Conservation (phyloP, 202 grass and related monocot genomes). For the Zizania palustris region DNA sequence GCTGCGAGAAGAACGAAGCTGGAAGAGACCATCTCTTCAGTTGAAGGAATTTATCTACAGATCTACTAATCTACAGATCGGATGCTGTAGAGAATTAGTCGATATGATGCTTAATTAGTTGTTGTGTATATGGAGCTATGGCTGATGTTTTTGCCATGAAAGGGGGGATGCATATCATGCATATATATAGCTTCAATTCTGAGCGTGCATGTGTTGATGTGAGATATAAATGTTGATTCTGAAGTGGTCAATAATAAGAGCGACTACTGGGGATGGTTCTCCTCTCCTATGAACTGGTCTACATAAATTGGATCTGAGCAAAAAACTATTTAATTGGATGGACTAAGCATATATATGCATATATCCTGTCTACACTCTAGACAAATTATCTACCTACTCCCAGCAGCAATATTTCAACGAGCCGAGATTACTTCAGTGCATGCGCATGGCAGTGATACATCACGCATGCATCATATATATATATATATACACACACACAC, state of each 20-base stretch:
- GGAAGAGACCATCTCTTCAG: background rate
- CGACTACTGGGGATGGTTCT: background rate
- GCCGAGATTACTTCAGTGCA: background rate
- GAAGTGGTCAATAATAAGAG: background rate
- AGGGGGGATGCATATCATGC: background rate
- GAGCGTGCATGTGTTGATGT: too few relatives aligned
- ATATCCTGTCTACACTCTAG: too few relatives aligned
- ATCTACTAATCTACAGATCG: too few relatives aligned
- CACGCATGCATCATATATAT: too few relatives aligned
- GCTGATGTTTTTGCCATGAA: background rate
- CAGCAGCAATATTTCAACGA: background rate
- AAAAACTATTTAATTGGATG: background rate
- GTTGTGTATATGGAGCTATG: background rate
- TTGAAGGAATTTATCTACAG: background rate
- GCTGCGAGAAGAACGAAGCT: background rate
- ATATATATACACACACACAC: too few relatives aligned
- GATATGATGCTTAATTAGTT: too few relatives aligned
- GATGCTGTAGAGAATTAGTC: background rate
- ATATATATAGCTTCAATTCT: background rate
- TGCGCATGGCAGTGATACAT: too few relatives aligned
- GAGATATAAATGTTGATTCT: background rate
- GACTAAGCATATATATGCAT: too few relatives aligned
- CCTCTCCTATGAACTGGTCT: background rate
- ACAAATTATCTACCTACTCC: background rate
- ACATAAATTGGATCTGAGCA: background rate